Evolutionary conservation across 352 stramenopile genomes (phyloP), one percentile per base, ranked within the genome.

Genomic region (Globisporangium nunn): DNA sequence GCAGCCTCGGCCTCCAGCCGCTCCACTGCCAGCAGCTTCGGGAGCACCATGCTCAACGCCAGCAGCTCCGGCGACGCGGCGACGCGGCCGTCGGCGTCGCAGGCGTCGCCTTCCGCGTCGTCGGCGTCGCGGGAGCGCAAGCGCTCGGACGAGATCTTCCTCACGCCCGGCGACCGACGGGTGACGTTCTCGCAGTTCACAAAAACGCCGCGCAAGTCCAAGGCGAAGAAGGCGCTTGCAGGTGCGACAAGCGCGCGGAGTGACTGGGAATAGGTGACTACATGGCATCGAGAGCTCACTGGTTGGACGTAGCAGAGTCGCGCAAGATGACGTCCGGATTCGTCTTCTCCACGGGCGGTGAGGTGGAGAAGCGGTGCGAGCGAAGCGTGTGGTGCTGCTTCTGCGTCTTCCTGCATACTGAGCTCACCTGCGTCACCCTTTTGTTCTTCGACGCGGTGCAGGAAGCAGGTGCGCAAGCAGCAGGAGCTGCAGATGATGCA

Each of bases 141-240:
- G 44, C 62, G 53, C 40, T 57, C 45, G 14, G 62, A 68, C 41
- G 59, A 66, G 45, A 64, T 65, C 40, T 64, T 83, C n/a, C 43
- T 62, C n/a, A 56, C 70, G 15, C 62, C 56, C 0, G 64, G 60
- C 11, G 60, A 57, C 40, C 75, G 81, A 30, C 77, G 69, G 45
- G 81, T 92, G 50, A 88, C 72, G 31, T 92, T 92, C 62, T 92
- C 81, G 18, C 81, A 78, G 40, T 92, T 92, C 54, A 74, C 79
- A 6, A 85, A 85, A 58, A 61, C 43, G 7, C 31, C 53, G 23
- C 59, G 50, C 48, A 57, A 60, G 47, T 39, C 54, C 33, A 60
- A 60, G 30, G 39, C 59, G 15, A 61, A 29, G 33, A 61, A 60
- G 49, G 31, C 47, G 18, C 44, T 61, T 6, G 30, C 46, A 54